Evolutionary conservation across 192 early-diverging fungal species (phyloP).

Genomic region (Globomyces pollinis-pini): DNA sequence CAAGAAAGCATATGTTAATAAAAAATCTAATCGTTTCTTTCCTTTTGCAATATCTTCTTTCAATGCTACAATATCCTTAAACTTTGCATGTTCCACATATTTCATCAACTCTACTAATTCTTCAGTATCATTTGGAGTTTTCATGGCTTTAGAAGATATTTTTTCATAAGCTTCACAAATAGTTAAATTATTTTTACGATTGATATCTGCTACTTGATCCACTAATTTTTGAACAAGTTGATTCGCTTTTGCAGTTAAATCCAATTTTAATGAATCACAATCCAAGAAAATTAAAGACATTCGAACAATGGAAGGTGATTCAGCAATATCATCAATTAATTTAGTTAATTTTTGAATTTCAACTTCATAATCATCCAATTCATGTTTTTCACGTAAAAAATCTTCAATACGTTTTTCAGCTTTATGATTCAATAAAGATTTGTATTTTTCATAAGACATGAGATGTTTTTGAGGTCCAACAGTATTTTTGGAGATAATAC

Average conservation of each 20-base stretch:
- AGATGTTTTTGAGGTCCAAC: constrained; percentile 52
- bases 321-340: constrained; percentile 45
- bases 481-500: constrained; percentile 49
- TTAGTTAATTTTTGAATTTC: constrained; percentile 60
- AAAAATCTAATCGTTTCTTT: constrained; percentile 48
- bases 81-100: constrained; percentile 46
- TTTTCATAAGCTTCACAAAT: constrained; percentile 58
- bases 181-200: constrained; percentile 43
- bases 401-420: constrained; percentile 60
- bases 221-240: constrained; percentile 49
- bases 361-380: constrained; percentile 51
- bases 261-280: constrained; percentile 49
- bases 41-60: constrained; percentile 46
- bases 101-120: constrained; percentile 55
- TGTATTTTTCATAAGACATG: constrained; percentile 56
- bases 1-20: constrained; percentile 49
- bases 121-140: constrained; percentile 46
- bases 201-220: constrained; percentile 54
- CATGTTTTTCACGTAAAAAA: constrained; percentile 56
- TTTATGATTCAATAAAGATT: constrained; percentile 50
- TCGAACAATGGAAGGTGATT: constrained; percentile 41
- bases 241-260: constrained; percentile 49
- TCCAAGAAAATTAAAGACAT: constrained; percentile 55
- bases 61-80: constrained; percentile 41
- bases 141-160: constrained; percentile 50